A percentile compares a stretch with the other conserved stretches of the same genome.
Conservation (phyloP, 306 rosid genomes). For the Corylus americana region DNA sequence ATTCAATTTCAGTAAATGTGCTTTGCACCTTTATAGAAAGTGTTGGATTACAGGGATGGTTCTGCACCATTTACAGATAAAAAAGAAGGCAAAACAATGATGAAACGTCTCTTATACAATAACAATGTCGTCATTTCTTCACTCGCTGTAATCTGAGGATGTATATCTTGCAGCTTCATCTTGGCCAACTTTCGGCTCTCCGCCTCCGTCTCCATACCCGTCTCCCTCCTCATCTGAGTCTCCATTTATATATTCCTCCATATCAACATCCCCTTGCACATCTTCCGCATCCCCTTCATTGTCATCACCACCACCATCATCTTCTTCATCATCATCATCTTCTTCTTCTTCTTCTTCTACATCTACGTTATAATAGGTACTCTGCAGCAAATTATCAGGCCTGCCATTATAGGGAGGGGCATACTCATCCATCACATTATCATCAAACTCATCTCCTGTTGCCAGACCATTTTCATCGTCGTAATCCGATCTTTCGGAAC, state of each 20-base stretch:
- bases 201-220: conserved; percentile 32
- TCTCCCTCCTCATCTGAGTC: conserved; percentile 38
- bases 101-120: background rate
- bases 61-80: background rate
- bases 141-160: conserved; percentile 50
- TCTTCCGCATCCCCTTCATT: conserved; percentile 17
- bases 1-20: background rate
- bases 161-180: conserved; percentile 28
- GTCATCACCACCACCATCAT: conserved; percentile 7
- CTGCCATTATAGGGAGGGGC: conserved; percentile 32
- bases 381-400: conserved; percentile 32
- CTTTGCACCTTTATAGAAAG: background rate
- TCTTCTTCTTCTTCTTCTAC: conserved; percentile 23
- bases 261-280: conserved; percentile 38
- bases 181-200: conserved; percentile 28
- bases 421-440: conserved; percentile 35
- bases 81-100: background rate
- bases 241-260: conserved; percentile 40
- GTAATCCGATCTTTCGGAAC: conserved; percentile 43
- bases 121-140: conserved; percentile 1
- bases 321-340: background rate
- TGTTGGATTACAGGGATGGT: background rate
- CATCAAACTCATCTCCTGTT: conserved; percentile 38
- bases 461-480: conserved; percentile 44
- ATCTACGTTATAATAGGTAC: conserved; percentile 35